Conservation (phyloP, 225 moss, liverwort and hornwort species). For the Pleurozium schreberi region DNA sequence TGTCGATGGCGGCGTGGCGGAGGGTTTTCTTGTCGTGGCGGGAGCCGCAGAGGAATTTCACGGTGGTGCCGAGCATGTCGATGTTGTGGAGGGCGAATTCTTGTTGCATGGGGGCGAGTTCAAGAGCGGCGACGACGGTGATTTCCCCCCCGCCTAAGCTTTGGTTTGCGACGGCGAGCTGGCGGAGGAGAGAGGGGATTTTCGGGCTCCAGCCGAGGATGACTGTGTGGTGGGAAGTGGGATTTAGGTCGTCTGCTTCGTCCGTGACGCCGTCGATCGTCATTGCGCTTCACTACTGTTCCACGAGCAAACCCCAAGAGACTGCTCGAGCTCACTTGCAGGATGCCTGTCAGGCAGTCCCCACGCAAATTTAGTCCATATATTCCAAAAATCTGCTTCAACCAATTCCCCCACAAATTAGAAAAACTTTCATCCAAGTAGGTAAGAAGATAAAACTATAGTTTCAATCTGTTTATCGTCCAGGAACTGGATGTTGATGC, state of each 20-base stretch:
- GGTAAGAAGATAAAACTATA: too few species aligned
- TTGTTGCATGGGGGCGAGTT: constrained; percentile 45
- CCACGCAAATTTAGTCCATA: neutral
- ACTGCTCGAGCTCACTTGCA: neutral
- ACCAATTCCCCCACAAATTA: neutral
- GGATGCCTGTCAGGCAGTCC: neutral
- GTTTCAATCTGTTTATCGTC: too few species aligned
- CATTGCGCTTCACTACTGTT: neutral
- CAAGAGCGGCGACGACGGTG: constrained; percentile 54
- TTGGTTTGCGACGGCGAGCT: constrained; percentile 71
- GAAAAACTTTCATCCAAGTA: too few species aligned
- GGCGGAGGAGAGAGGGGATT: constrained; percentile 46
- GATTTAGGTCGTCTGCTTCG: neutral
- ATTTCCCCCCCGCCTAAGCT: constrained; percentile 70
- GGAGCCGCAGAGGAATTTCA: constrained; percentile 54
- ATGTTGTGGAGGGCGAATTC: constrained; percentile 41
- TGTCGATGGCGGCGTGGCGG: constrained; percentile 22
- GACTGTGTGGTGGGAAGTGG: constrained; percentile 20
- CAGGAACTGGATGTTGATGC: too few species aligned
- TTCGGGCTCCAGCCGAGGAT: constrained; percentile 83
- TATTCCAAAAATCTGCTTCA: neutral
- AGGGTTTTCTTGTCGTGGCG: constrained; percentile 39
- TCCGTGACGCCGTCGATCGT: neutral
- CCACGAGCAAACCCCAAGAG: neutral
- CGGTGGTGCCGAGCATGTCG: constrained; percentile 55